A percentile compares a stretch with the other conserved stretches of the same genome.
phyloP scores from a whole-genome alignment of 768 basidiomycete genomes.

The Naganishia onofrii region DNA sequence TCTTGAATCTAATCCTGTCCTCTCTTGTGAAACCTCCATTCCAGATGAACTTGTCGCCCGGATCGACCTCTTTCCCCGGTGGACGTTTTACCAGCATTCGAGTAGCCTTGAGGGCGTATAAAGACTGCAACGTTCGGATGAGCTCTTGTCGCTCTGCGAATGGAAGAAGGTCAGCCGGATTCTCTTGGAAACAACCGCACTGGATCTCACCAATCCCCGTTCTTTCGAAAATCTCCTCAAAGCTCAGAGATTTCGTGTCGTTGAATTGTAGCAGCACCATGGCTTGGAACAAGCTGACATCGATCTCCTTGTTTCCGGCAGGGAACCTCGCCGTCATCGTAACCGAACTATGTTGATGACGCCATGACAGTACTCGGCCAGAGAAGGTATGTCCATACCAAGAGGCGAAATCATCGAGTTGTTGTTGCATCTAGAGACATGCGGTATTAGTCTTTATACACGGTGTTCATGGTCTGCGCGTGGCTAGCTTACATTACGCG shows the following conservation, averaged over 20 bases:
- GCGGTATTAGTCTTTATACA: constrained; percentile 27
- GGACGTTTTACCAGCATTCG: constrained; percentile 81
- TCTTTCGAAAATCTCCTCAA: constrained; percentile 65
- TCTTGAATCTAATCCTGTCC: constrained; percentile 72
- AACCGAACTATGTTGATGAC: constrained; percentile 80
- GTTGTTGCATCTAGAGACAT: constrained; percentile 65
- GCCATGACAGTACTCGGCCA: constrained; percentile 75
- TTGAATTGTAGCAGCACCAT: constrained; percentile 85
- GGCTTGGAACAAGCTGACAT: constrained; percentile 85
- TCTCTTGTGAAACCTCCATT: constrained; percentile 76
- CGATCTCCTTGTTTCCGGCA: constrained; percentile 69
- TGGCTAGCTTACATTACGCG: constrained; percentile 4
- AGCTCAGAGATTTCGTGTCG: constrained; percentile 61
- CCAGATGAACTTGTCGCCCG: constrained; percentile 73
- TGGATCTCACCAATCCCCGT: constrained; percentile 68
- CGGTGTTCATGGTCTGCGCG: neutral
- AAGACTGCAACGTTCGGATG: constrained; percentile 80
- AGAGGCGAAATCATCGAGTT: constrained; percentile 62
- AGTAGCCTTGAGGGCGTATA: constrained; percentile 73
- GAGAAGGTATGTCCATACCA: constrained; percentile 80
- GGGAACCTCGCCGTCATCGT: constrained; percentile 69
- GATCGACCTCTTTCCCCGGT: constrained; percentile 69
- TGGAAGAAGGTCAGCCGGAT: neutral
- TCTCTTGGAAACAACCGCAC: neutral
- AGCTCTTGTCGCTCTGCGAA: constrained; percentile 57